A percentile compares a stretch with the other conserved stretches of the same genome.
Evolutionary conservation across 768 basidiomycete species (phyloP).

Genomic region (Boletus eberwhitei): DNA sequence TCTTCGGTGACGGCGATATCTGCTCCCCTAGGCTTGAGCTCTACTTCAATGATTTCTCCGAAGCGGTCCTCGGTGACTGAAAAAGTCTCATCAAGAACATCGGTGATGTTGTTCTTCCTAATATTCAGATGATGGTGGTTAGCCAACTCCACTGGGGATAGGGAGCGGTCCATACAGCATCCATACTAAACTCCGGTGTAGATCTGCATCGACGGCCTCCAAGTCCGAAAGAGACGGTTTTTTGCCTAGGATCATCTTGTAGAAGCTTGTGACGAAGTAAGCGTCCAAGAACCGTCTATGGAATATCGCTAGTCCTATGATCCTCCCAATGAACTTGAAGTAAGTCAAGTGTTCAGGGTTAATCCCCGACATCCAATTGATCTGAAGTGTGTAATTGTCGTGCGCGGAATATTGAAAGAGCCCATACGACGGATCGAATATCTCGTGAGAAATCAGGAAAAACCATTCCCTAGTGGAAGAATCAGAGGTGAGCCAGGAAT

Average conservation of each 20-base stretch:
- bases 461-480: slow-evolving; percentile 67
- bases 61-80: slow-evolving; percentile 70
- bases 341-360: slow-evolving; percentile 78
- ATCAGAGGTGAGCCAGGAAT: neutral
- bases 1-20: slow-evolving; percentile 63
- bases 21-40: slow-evolving; percentile 61
- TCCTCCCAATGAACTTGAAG: slow-evolving; percentile 78
- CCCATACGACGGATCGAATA: slow-evolving; percentile 82
- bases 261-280: slow-evolving; percentile 77
- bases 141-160: neutral
- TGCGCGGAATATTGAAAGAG: slow-evolving; percentile 77
- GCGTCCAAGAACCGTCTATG: slow-evolving; percentile 76
- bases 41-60: slow-evolving; percentile 65
- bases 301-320: slow-evolving; percentile 72
- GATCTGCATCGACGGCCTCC: slow-evolving; percentile 64
- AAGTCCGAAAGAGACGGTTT: slow-evolving; percentile 58
- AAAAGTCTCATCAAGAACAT: slow-evolving; percentile 71
- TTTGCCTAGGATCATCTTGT: slow-evolving; percentile 73
- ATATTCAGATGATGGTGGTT: neutral
- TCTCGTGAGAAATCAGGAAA: slow-evolving; percentile 78
- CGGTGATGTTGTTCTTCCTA: slow-evolving; percentile 76
- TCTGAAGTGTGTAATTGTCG: slow-evolving; percentile 79
- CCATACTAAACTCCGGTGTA: slow-evolving; percentile 67
- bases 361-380: slow-evolving; percentile 72
- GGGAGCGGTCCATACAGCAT: slow-evolving; percentile 56